These are phyloP conservation scores for Cladorrhinum samala DNA, from an alignment of 495 filamentous ascomycete genomes.

Conservation along the genomic window DNA sequence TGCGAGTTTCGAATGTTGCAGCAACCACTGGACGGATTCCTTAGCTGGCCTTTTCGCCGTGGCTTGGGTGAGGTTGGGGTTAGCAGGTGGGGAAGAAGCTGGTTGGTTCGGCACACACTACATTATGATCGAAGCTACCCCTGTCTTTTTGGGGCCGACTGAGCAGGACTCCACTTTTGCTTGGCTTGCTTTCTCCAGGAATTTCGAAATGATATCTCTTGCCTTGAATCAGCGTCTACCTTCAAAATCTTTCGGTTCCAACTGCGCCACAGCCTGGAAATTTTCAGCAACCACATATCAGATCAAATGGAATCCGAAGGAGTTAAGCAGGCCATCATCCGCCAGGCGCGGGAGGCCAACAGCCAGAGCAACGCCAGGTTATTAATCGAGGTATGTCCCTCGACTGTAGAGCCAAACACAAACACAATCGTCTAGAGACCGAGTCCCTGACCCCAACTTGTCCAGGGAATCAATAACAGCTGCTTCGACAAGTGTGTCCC, in stretches of 20 bases:
- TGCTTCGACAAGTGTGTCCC: constrained; percentile 93
- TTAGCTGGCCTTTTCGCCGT: constrained; percentile 32
- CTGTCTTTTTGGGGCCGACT: constrained; percentile 3
- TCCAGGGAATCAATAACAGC: constrained; percentile 90
- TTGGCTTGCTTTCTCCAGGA: too few relatives aligned
- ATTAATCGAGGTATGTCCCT: constrained; percentile 60
- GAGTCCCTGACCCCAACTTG: background rate
- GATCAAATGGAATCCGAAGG: constrained; percentile 37
- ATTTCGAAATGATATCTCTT: too few relatives aligned
- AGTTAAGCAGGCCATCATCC: constrained; percentile 62
- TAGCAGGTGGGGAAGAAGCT: background rate
- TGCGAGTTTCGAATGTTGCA: constrained; percentile 2
- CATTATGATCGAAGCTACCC: constrained; percentile 18
- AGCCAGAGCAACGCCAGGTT: constrained; percentile 67
- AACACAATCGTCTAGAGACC: too few relatives aligned
- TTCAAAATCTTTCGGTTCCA: too few relatives aligned
- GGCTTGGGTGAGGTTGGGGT: background rate
- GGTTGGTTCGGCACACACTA: constrained; percentile 9
- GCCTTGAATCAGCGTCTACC: too few relatives aligned
- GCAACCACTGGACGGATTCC: constrained; percentile 11
- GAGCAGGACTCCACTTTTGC: too few relatives aligned
- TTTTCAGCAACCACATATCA: background rate
- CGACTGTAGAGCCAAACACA: background rate
- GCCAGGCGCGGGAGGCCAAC: constrained; percentile 67
- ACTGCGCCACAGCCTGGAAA: background rate